phyloP scores from a whole-genome alignment of 164 flowering plant species.

The Saururus chinensis region DNA sequence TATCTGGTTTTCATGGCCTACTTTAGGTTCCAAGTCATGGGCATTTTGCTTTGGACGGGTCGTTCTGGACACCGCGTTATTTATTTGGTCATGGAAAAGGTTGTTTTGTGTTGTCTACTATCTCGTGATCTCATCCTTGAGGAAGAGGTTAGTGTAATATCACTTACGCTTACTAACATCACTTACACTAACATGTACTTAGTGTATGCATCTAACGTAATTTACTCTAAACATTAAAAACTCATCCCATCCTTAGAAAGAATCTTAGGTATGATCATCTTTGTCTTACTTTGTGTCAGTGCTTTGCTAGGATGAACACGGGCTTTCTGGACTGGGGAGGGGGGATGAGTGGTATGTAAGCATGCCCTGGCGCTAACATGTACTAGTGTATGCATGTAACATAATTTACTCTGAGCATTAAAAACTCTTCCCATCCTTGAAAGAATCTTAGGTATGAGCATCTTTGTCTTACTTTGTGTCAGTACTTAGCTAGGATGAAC shows the following conservation, averaged over 20 bases:
- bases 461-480: not conserved
- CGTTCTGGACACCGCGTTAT: not conserved
- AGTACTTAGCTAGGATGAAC: not conserved
- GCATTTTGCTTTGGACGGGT: not conserved
- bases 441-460: constrained; percentile 1
- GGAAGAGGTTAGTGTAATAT: no score
- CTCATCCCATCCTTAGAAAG: no score
- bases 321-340: not conserved
- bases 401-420: no score
- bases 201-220: no score
- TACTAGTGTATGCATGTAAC: no score
- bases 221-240: no score
- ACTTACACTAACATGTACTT: no score
- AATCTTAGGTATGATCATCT: not conserved
- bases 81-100: not conserved
- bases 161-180: no score
- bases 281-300: not conserved
- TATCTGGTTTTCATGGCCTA: not conserved
- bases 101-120: not conserved
- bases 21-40: constrained; percentile 2
- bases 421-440: no score
- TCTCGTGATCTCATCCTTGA: not conserved
- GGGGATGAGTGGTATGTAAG: no score
- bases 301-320: not conserved
- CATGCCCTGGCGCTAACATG: no score